Evolutionary conservation across 805 yeast species (phyloP).

Genomic region (Yarrowia sp.): DNA sequence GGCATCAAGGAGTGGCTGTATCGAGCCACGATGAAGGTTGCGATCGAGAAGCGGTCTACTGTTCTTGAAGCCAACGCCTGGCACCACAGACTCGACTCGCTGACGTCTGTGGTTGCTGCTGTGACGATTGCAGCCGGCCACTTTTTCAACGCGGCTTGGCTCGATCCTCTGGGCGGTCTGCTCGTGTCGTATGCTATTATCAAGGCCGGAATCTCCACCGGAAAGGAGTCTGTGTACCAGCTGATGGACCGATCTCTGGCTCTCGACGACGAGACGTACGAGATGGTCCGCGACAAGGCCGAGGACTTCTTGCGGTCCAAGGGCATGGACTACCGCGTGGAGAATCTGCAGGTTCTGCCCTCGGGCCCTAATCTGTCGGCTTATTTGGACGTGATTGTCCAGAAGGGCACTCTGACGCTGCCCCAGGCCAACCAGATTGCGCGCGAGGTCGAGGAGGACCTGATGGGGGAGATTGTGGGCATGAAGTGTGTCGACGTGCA

Average conservation of each 20-base stretch:
- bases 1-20: conserved; percentile 84
- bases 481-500: conserved; percentile 25
- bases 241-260: conserved; percentile 52
- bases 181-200: conserved; percentile 78
- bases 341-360: conserved; percentile 25
- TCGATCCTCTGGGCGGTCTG: conserved; percentile 91
- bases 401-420: not conserved
- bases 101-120: conserved; percentile 88
- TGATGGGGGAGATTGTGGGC: conserved; percentile 7
- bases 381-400: not conserved
- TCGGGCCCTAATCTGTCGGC: conserved; percentile 27
- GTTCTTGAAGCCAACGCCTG: conserved; percentile 96
- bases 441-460: not conserved
- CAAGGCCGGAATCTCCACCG: conserved; percentile 79
- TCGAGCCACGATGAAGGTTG: conserved; percentile 77
- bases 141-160: conserved; percentile 70
- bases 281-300: conserved; percentile 23
- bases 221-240: conserved; percentile 67
- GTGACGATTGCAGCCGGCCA: conserved; percentile 84
- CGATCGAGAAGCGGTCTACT: conserved; percentile 72
- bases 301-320: conserved; percentile 8
- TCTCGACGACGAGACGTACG: conserved; percentile 26
- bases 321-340: not conserved
- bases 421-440: conserved; percentile 19
- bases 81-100: conserved; percentile 95